phyloP scores from a whole-genome alignment of 1,284 basidiomycete genomes.

The Violaceomyces palustris region DNA sequence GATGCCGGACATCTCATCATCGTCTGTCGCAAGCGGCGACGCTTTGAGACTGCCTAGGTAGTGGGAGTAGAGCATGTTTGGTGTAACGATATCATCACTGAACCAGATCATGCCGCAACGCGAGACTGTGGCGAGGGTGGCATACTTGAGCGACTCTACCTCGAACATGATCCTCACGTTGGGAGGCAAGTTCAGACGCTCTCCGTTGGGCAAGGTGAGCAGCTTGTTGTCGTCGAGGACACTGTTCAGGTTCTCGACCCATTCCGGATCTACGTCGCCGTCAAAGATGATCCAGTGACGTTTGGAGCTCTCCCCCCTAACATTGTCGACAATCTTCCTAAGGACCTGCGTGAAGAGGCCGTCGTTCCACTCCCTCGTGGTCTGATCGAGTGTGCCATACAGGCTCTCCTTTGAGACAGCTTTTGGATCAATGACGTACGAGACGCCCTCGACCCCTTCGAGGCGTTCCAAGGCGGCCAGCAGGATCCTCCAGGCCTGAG shows the following conservation, averaged over 20 bases:
- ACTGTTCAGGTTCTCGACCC: conserved; percentile 98
- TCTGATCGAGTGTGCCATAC: conserved; percentile 93
- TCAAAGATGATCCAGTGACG: conserved; percentile 99
- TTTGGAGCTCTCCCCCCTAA: conserved; percentile 92
- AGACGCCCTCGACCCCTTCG: conserved; percentile 84
- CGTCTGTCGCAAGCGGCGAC: conserved; percentile 79
- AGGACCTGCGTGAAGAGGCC: conserved; percentile 96
- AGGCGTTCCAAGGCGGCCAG: conserved; percentile 83
- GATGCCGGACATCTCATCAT: conserved; percentile 64
- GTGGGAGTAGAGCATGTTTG: conserved; percentile 84
- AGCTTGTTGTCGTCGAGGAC: conserved; percentile 97
- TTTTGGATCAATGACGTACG: conserved; percentile 98
- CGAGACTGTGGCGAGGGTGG: conserved; percentile 96
- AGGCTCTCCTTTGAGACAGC: conserved; percentile 97
- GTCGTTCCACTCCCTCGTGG: conserved; percentile 99
- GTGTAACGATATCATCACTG: conserved; percentile 87
- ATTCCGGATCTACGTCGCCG: conserved; percentile 98
- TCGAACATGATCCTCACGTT: conserved; percentile 99
- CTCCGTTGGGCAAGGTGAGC: conserved; percentile 93
- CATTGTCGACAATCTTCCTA: conserved; percentile 96
- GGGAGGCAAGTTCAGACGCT: conserved; percentile 90
- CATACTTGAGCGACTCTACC: conserved; percentile 95
- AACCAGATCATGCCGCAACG: conserved; percentile 99
- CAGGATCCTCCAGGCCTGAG: conserved; percentile 91
- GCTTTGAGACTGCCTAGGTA: conserved; percentile 75